Conservation (phyloP, 768 basidiomycete species). For the Infundibulicybe gibba region DNA sequence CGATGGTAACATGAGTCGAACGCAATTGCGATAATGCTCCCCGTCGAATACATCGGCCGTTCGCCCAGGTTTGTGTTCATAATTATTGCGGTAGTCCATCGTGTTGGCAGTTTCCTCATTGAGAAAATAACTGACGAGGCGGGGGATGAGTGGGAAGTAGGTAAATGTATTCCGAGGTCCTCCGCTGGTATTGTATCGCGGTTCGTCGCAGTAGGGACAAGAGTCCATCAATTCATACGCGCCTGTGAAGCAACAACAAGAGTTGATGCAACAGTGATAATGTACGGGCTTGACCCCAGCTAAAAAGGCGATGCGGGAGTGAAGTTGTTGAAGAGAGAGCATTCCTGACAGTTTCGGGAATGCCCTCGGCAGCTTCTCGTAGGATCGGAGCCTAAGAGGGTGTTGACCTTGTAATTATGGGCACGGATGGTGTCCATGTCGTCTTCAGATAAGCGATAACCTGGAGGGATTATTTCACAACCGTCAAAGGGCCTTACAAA, state of each 20-base stretch:
- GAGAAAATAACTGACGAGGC: slow-evolving; percentile 7
- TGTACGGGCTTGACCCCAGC: slow-evolving; percentile 18
- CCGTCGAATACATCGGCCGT: slow-evolving; percentile 31
- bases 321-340: background rate
- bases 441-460: background rate
- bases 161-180: background rate
- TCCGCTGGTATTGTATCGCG: background rate
- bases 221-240: slow-evolving; percentile 5
- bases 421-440: background rate
- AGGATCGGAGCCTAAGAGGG: background rate
- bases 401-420: background rate
- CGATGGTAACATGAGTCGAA: slow-evolving; percentile 15
- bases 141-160: slow-evolving; percentile 22
- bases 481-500: background rate
- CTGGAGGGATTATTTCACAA: background rate
- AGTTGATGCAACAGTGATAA: slow-evolving; percentile 29
- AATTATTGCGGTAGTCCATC: slow-evolving; percentile 16
- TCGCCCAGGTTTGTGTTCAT: slow-evolving; percentile 5
- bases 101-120: slow-evolving; percentile 4
- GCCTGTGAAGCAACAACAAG: slow-evolving; percentile 24
- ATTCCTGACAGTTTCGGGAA: background rate
- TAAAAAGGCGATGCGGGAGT: slow-evolving; percentile 12
- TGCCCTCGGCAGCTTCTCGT: background rate
- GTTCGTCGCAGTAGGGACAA: slow-evolving; percentile 21
- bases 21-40: slow-evolving; percentile 16